These are phyloP conservation scores for Plasmodium vivax DNA, from an alignment of 169 alveolate species.

Conservation along the genomic window DNA sequence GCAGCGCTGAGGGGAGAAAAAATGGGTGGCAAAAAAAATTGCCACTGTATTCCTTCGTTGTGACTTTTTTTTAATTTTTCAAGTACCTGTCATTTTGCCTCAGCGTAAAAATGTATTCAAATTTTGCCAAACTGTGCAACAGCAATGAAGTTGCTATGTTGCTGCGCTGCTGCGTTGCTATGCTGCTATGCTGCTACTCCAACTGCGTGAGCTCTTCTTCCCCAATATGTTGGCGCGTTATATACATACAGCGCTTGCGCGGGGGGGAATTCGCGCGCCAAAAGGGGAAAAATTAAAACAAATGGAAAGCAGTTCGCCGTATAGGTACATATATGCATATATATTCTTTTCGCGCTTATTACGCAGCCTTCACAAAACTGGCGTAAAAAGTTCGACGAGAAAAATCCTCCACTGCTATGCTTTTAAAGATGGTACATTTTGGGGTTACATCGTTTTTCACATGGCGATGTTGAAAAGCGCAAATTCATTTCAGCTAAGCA, in stretches of 20 bases:
- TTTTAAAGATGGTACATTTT: neutral
- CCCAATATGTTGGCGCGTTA: neutral
- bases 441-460: neutral
- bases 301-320: neutral
- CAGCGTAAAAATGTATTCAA: neutral
- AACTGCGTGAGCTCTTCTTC: neutral
- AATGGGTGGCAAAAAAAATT: neutral
- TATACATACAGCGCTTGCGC: neutral
- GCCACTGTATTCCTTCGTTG: neutral
- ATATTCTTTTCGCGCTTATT: neutral
- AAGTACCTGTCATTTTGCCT: slow-evolving; percentile 28
- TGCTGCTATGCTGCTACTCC: neutral
- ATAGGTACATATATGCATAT: neutral
- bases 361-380: neutral
- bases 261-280: neutral
- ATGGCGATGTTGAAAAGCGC: neutral
- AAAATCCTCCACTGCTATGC: neutral
- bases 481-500: neutral
- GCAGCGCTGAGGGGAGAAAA: neutral
- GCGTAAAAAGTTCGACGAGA: neutral
- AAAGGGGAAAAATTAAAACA: neutral
- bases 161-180: neutral
- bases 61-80: neutral
- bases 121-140: neutral
- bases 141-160: neutral